Evolutionary conservation across 176 grass and related monocot species (phyloP), one percentile per base, ranked within the genome.

Genomic region (Carex littledalei): DNA sequence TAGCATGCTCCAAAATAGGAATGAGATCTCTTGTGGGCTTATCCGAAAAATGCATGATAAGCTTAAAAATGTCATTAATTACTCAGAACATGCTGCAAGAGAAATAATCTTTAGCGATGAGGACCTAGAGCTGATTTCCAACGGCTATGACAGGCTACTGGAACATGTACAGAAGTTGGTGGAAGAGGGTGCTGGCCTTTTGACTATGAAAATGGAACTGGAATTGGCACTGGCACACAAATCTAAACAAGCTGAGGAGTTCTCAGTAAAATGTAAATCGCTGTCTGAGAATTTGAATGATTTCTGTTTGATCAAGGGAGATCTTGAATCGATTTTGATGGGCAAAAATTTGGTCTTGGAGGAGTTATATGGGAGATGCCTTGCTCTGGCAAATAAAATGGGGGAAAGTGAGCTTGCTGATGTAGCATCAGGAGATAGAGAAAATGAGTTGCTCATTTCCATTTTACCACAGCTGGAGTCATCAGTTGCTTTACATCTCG

Each of bases 221-320:
- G 91, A 99, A 61, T 87, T 80, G 14, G 85, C 80, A 54, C 76
- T 99, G 62, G 81, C 84, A 54, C 84, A 60, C 73, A 95, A 95
- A 95, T 90, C 87, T 58, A 63, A 93, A 92, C 91, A 95, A 91
- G 78, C 85, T 61, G 88, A 95, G 90, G 93, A 92, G 45, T 83
- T 95, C 70, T 92, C 77, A 15, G 79, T 82, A 85, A 90, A 85
- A 84, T 97, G 81, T 87, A 86, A 86, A 81, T 86, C 90, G 91
- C 71, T 94, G 65, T 80, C 74, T 54, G 86, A 99, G 81, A 89
- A 87, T 73, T 67, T 91, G 84, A 86, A 95, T 79, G 90, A 95
- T 55, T 66, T 92, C 72, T 91, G 72, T 71, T 63, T 88, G 66
- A 52, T 86, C 56, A 92, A 94, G 35, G 85, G 90, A 63, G 90